phyloP scores from a whole-genome alignment of 768 basidiomycete species.

The Asterophora parasitica region DNA sequence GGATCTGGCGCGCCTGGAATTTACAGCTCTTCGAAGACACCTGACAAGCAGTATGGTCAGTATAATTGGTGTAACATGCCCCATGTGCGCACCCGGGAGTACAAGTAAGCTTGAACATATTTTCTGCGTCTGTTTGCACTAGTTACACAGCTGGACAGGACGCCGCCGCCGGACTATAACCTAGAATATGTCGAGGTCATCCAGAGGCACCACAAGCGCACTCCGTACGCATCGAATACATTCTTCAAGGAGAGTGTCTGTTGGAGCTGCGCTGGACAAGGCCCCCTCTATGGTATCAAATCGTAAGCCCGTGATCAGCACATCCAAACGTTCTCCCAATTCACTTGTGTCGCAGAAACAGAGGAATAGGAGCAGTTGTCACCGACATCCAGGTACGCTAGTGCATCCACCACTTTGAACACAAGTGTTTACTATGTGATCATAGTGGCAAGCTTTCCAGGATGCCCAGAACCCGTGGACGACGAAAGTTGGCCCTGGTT shows the following conservation, averaged over 20 bases:
- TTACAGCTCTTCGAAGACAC: slow-evolving; percentile 36
- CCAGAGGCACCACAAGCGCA: slow-evolving; percentile 50
- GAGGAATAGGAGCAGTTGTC: slow-evolving; percentile 23
- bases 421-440: background rate
- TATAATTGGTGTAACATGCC: slow-evolving; percentile 58
- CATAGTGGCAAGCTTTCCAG: slow-evolving; percentile 38
- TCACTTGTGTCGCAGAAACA: slow-evolving; percentile 15
- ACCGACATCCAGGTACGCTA: slow-evolving; percentile 30
- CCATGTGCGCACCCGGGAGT: slow-evolving; percentile 40
- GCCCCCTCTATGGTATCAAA: slow-evolving; percentile 30
- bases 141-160: slow-evolving; percentile 19
- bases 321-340: background rate
- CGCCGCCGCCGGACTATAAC: slow-evolving; percentile 29
- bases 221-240: slow-evolving; percentile 45
- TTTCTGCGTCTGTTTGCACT: background rate
- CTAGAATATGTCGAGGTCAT: slow-evolving; percentile 48
- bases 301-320: slow-evolving; percentile 21
- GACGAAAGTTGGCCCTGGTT: slow-evolving; percentile 37
- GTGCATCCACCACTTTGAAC: too few species aligned
- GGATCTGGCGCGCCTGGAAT: slow-evolving; percentile 44
- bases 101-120: slow-evolving; percentile 31
- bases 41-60: slow-evolving; percentile 35
- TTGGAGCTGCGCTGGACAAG: slow-evolving; percentile 41
- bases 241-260: slow-evolving; percentile 44
- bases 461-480: slow-evolving; percentile 39